Percentiles rank a stretch among this genome's conserved stretches.
phyloP scores from a whole-genome alignment of 202 grass and related monocot genomes.

The Cymbopogon flexuosus region DNA sequence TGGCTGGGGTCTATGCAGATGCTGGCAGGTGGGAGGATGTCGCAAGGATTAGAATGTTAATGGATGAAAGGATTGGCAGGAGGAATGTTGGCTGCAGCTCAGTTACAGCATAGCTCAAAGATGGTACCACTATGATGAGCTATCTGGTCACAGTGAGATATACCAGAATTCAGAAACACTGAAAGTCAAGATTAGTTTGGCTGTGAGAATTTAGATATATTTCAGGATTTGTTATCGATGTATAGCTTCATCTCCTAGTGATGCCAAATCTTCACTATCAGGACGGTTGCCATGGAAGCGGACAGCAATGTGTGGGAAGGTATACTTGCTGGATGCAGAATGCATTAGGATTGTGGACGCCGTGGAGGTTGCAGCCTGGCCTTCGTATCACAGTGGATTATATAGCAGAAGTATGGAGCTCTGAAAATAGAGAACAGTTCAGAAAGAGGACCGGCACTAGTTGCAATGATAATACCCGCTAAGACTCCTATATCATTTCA shows the following conservation, averaged over 20 bases:
- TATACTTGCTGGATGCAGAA: slow-evolving; percentile 59
- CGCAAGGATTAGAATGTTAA: slow-evolving; percentile 44
- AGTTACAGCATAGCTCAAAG: slow-evolving; percentile 16
- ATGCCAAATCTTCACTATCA: not conserved
- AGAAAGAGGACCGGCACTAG: not conserved
- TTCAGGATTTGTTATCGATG: no score
- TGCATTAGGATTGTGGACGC: slow-evolving; percentile 43
- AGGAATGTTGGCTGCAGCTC: slow-evolving; percentile 50
- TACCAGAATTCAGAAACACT: no score
- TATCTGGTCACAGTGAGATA: not conserved
- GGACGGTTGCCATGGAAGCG: slow-evolving; percentile 39
- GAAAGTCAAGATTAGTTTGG: no score
- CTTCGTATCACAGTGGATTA: not conserved
- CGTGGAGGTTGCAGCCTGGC: slow-evolving; percentile 39
- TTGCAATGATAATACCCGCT: not conserved
- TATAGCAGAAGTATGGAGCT: not conserved
- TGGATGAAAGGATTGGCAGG: slow-evolving; percentile 36
- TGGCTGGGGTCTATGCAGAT: slow-evolving; percentile 51
- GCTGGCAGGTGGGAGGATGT: slow-evolving; percentile 59
- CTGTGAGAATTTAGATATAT: no score
- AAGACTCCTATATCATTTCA: no score
- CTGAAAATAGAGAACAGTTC: not conserved
- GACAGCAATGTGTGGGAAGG: slow-evolving; percentile 52
- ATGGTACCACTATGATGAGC: not conserved
- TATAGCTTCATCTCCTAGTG: no score